phyloP scores from a whole-genome alignment of 2,329 filamentous ascomycete species.

The Aspergillus transmontanensis region DNA sequence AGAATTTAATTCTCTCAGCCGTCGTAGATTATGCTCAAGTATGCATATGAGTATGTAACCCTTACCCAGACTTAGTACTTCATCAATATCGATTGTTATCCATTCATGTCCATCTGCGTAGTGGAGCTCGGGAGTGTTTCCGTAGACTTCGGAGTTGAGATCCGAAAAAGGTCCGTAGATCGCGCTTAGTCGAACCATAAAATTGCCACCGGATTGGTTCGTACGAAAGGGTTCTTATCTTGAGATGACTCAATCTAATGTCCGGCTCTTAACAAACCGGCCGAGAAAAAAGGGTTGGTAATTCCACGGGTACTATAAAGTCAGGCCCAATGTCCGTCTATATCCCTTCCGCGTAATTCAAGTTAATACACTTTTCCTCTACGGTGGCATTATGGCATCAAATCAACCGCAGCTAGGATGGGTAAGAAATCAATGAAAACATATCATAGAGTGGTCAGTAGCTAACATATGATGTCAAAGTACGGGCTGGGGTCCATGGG shows the following conservation, averaged over 20 bases:
- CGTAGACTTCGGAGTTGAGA: neutral
- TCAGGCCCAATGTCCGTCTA: neutral
- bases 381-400: neutral
- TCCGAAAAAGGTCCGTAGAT: neutral
- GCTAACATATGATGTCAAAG: neutral
- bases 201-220: neutral
- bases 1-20: no score
- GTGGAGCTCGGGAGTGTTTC: neutral
- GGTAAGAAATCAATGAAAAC: neutral
- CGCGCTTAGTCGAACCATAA: no score
- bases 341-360: neutral
- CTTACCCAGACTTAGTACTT: no score
- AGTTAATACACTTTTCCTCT: neutral
- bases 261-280: neutral
- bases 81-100: no score
- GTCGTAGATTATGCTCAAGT: no score
- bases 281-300: neutral
- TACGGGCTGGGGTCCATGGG: conserved; percentile 57
- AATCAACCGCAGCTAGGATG: neutral
- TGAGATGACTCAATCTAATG: neutral
- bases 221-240: neutral
- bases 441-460: accelerated
- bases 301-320: neutral
- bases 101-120: no score
- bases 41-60: accelerated